Percentiles rank a stretch among this genome's conserved stretches.
phyloP scores from a whole-genome alignment of 2,329 filamentous ascomycete species.

The Mycosphaerella arachidis region DNA sequence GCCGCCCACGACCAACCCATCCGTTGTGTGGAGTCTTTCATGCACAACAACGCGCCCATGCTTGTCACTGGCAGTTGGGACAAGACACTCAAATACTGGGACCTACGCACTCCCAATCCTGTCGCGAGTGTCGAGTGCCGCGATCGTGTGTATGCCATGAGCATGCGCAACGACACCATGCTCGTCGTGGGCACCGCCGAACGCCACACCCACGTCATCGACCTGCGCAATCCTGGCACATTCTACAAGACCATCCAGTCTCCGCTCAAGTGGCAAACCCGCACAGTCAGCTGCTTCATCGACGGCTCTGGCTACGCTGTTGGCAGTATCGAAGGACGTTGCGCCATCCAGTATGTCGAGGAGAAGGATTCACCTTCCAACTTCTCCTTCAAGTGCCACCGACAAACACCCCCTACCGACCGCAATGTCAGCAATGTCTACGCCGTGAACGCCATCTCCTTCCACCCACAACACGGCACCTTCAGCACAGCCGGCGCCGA shows the following conservation, averaged over 20 bases:
- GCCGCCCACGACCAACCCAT: slow-evolving; percentile 83
- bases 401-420: slow-evolving; percentile 62
- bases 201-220: slow-evolving; percentile 91
- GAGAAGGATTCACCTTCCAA: slow-evolving; percentile 82
- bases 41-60: slow-evolving; percentile 64
- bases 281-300: slow-evolving; percentile 89
- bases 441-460: slow-evolving; percentile 94
- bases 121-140: slow-evolving; percentile 63
- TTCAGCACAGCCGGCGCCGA: slow-evolving; percentile 95
- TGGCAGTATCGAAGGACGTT: slow-evolving; percentile 92
- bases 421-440: slow-evolving; percentile 80
- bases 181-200: slow-evolving; percentile 91
- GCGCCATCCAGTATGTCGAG: slow-evolving; percentile 96
- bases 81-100: slow-evolving; percentile 88
- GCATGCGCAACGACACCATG: slow-evolving; percentile 68
- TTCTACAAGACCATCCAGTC: slow-evolving; percentile 97
- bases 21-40: slow-evolving; percentile 64
- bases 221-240: slow-evolving; percentile 78
- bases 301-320: slow-evolving; percentile 91
- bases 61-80: slow-evolving; percentile 91
- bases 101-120: slow-evolving; percentile 63
- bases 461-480: slow-evolving; percentile 95
- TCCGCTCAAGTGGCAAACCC: slow-evolving; percentile 96
- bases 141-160: slow-evolving; percentile 85
- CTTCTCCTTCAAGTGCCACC: slow-evolving; percentile 99